Base-by-base conservation (phyloP, 2,329 filamentous ascomycete species). In the Pseudocercospora musae region DNA sequence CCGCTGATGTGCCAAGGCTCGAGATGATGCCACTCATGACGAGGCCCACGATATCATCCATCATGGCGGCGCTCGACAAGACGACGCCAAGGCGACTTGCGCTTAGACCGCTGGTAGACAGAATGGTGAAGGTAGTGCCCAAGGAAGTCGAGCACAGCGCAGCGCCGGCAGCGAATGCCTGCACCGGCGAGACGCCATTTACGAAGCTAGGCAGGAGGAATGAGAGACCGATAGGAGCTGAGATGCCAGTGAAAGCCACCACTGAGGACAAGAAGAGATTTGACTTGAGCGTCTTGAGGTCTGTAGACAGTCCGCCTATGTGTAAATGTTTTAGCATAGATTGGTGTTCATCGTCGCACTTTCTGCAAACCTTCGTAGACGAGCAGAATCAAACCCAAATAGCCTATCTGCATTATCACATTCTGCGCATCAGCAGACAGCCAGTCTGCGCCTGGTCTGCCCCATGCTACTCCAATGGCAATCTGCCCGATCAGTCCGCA, bases 41-140 rank as follows among this genome's bases (percentile, higher is more conserved):
- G 9, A 94, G 77, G 0, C 89, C 90, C 1, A 90, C 83, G 0
- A 94, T 87, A 75, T 95, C 90, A 71, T 95, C 91, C 77, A 95
- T 85, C 85, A 95, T 90, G 0, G 90, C 91, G 0, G 89, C 90
- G 62, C 85, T 87, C 2, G 85, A 85, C 0, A 92, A 80, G 0
- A 95, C 84, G 8, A 76, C 86, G 60, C 78, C 91, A 0, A 88
- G 72, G 1, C 84, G 76, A 8, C 82, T 86, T 1, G 77, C 72
- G n/a, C 77, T 78, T 10, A 88, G 74, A 1, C 80, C 80, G 2
- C 85, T 87, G 8, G 90, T 88, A 0, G 82, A 84, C 0, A 89
- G 75, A 3, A 89, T 81, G 0, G 85, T 84, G 66, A 89, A 88
- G 0, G 86, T 89, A 0, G 89, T 93, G 4, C 90, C 90, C 0